Evolutionary conservation across 352 stramenopile species (phyloP), one percentile per base, ranked within the genome.

Genomic region (Pythium rhizo-oryzae): DNA sequence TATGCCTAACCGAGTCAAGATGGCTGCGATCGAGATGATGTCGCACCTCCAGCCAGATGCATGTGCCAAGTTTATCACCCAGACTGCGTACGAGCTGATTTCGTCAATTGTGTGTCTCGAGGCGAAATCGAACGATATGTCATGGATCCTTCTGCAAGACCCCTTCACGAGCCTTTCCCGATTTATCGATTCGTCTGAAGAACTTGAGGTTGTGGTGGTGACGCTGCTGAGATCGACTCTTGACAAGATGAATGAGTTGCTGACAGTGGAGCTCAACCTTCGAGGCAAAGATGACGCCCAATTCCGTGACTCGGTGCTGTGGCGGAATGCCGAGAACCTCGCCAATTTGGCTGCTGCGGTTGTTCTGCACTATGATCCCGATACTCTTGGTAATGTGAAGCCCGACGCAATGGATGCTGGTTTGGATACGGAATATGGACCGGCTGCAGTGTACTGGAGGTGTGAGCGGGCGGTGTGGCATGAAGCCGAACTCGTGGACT

Each of bases 291-390:
- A 87, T 67, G 85, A 85, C 18, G 75, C 82, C 1, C 82, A 84
- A 11, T 87, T 85, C 35, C 83, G 84, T 1, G 85, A 92, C 21
- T 93, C 87, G 16, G 81, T 90, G 25, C 67, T 93, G 21, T 93
- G 85, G 85, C 81, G 84, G 30, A 95, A 95, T 55, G 82, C 85
- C 4, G 87, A 95, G 53, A 93, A 84, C 58, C 59, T 95, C 18
- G 85, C 84, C 39, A 93, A 82, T 0, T 69, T 95, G 23, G 79
- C 76, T 8, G 80, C 87, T 46, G 81, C 85, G 30, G 84, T 93
- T n/a, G 87, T 93, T 9, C 72, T 95, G 23, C 87, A 95, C 57
- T 95, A 93, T 54, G 85, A 95, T 53, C 87, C 87, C 2, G 84
- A 92, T 61, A 89, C 84, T 9, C 70, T 92, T 0, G 82, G 85